Evolutionary conservation across 129 eudicot species (phyloP), one percentile per base, ranked within the genome.

Genomic region (Rutidosis leptorrhynchoides): DNA sequence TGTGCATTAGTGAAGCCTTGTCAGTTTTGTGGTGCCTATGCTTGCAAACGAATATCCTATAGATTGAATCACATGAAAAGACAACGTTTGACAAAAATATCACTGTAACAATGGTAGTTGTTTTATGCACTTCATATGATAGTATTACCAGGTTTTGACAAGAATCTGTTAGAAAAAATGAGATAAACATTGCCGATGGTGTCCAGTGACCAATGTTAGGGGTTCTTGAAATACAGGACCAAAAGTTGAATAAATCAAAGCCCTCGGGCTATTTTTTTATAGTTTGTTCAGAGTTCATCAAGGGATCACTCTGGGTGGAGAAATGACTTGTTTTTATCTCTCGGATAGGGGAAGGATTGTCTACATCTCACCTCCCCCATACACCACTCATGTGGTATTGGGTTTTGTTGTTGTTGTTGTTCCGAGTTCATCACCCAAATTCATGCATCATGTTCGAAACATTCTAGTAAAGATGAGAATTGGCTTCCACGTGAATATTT

Each of bases 401-500:
- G n/a, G n/a, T n/a, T n/a, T n/a, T n/a, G n/a, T n/a, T n/a, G n/a
- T n/a, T n/a, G n/a, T n/a, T n/a, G n/a, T 45, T 64, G 35, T 28
- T 23, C 25, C 8, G 7, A 45, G 57, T 26, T 25, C 40, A 43
- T 16, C 58, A 25, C 28, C 70, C 58, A 25, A 26, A 26, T 66
- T 29, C 29, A 63, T 40, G 54, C 68, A 63, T 48, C 17, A 14
- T 27, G 45, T 25, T 48, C 11, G 58, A 8, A 12, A 53, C 19
- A 28, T 66, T 10, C 19, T n/a, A 49, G 71, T 66, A 28, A 28
- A 27, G 12, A 28, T 6, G 1, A 26, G 6, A 21, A 64, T 27
- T 27, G 27, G 28, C 40, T 49, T 66, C 12, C 59, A 24, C 69
- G n/a, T 64, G 42, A 66, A 49, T 66, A 66, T n/a, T 20, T 27